Evolutionary conservation across 495 filamentous ascomycete species (phyloP), one percentile per base, ranked within the genome.

Genomic region (Cenococcum geophilum): DNA sequence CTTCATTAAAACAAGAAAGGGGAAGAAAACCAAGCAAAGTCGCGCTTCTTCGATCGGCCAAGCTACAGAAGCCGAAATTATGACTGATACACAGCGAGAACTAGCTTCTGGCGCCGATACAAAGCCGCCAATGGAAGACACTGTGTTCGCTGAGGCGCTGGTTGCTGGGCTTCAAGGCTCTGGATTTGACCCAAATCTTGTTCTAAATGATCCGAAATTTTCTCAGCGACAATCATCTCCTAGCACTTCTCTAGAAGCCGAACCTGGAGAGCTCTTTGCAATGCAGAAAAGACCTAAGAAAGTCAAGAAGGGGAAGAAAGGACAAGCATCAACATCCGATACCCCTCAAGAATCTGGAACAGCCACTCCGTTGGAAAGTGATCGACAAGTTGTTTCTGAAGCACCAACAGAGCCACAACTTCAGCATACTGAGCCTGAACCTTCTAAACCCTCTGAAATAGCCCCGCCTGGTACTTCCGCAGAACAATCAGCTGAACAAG

Each of bases 171-270:
- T 71, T 27, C 58, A 65, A 37, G 51, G 63, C 8, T 65, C 67
- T 5, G 71, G 61, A 22, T 75, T 75, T 56, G 59, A 75, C 58
- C 71, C 72, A 2, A 62, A 68, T 34, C 50, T 69, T n/a, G 61
- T 74, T 37, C 43, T 74, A 11, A 66, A 73, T 50, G 70, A 75
- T 54, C 60, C 71, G 35, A 18, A 57, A 5, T 73, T 72, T 52
- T 61, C 67, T 20, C 61, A 62, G 40, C 59, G 64, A 27, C 48
- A 61, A 20, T 65, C 73, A 1, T 62, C 73, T 36, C 60, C 64
- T 34, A 64, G 61, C 50, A 60, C 62, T 4, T 48, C 64, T 16
- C 65, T 68, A 43, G 70, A 74, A 56, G 66, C 66, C 35, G 72
- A 74, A 53, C 70, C 71, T 16, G 69, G 68, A 27, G 71, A 73